Evolutionary conservation across 441 rosid species (phyloP).

Genomic region (Gossypium davidsonii): DNA sequence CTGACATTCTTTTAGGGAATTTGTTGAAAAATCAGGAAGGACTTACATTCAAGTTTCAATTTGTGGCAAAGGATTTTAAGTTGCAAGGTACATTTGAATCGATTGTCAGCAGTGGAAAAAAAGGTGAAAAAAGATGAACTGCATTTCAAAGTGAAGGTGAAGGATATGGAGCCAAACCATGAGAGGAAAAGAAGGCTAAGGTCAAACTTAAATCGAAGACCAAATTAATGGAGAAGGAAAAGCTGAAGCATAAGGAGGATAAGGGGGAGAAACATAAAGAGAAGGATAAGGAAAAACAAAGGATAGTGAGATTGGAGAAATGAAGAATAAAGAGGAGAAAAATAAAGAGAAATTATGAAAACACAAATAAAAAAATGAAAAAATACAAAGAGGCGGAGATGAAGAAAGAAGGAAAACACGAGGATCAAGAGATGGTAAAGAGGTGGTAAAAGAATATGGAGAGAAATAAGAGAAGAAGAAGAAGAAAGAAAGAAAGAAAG

Average conservation of each 20-base stretch:
- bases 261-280: conserved; percentile 15
- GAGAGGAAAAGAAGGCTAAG: conserved; percentile 31
- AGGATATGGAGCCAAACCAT: conserved; percentile 27
- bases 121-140: conserved; percentile 42
- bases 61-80: background rate
- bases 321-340: conserved; percentile 15
- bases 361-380: background rate
- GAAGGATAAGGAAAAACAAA: conserved; percentile 9
- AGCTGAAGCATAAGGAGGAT: conserved; percentile 13
- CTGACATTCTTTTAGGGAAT: too few species aligned
- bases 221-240: too few species aligned
- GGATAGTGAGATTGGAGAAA: background rate
- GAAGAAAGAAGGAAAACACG: too few species aligned
- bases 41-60: conserved; percentile 14
- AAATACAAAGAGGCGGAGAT: background rate
- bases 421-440: too few species aligned
- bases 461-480: too few species aligned
- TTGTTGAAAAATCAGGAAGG: too few species aligned
- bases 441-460: too few species aligned
- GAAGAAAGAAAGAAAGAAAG: too few species aligned
- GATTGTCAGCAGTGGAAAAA: conserved; percentile 26
- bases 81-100: conserved; percentile 32
- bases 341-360: conserved; percentile 13
- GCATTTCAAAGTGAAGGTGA: conserved; percentile 38
- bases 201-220: background rate